These are phyloP conservation scores for Monosporascus sp. DNA, from an alignment of 2,329 filamentous ascomycete species.

Conservation along the genomic window DNA sequence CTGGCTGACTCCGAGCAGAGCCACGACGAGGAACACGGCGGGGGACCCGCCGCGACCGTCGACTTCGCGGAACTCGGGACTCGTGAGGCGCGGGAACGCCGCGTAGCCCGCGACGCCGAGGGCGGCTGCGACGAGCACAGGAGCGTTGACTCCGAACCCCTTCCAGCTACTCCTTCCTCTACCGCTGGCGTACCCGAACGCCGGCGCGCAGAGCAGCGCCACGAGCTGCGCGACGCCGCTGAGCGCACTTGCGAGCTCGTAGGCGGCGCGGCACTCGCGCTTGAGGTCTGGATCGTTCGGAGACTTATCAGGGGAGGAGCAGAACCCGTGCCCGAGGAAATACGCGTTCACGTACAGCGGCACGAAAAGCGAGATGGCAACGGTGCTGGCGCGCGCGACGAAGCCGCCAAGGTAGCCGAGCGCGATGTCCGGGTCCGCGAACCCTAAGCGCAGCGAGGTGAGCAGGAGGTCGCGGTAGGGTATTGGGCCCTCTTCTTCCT, in stretches of 20 bases:
- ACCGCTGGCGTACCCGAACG: slow-evolving; percentile 77
- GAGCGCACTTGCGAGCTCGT: slow-evolving; percentile 79
- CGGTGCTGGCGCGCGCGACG: slow-evolving; percentile 87
- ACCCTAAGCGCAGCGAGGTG: slow-evolving; percentile 62
- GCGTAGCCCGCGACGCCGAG: slow-evolving; percentile 75
- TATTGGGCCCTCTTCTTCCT: slow-evolving; percentile 27
- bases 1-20: slow-evolving; percentile 82
- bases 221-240: slow-evolving; percentile 85
- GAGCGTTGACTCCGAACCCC: slow-evolving; percentile 61
- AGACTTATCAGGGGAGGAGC: slow-evolving; percentile 59
- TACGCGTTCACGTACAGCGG: slow-evolving; percentile 89
- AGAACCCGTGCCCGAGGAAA: slow-evolving; percentile 77
- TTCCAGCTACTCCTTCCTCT: slow-evolving; percentile 36
- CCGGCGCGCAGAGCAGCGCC: slow-evolving; percentile 75
- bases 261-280: slow-evolving; percentile 77
- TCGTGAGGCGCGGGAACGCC: slow-evolving; percentile 68
- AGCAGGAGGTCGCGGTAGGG: slow-evolving; percentile 57
- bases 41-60: slow-evolving; percentile 62
- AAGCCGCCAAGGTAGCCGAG: slow-evolving; percentile 92
- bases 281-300: slow-evolving; percentile 65
- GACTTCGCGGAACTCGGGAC: slow-evolving; percentile 64
- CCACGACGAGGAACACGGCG: slow-evolving; percentile 68
- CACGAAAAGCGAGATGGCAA: slow-evolving; percentile 92
- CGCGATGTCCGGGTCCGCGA: slow-evolving; percentile 70
- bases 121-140: slow-evolving; percentile 65